Evolutionary conservation across 2,329 filamentous ascomycete species (phyloP).

Genomic region (Chaetomiaceae sp.): DNA sequence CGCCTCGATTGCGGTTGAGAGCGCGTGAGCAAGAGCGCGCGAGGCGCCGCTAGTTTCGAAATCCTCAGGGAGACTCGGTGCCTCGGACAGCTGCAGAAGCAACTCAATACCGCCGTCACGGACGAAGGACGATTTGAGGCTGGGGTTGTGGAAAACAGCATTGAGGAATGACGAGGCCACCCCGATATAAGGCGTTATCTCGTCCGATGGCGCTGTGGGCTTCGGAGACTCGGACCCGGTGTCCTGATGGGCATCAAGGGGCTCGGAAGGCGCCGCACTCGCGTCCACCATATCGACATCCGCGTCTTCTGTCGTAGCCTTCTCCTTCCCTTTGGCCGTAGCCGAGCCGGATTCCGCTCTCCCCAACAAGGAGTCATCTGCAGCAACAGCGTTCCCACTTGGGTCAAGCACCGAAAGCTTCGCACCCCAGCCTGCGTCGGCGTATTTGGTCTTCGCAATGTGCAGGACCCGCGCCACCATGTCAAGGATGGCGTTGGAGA

Average conservation of each 20-base stretch:
- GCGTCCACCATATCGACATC: constrained; percentile 66
- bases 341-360: constrained; percentile 23
- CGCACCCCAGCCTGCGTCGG: constrained; percentile 65
- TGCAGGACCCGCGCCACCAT: constrained; percentile 81
- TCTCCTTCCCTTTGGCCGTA: constrained; percentile 38
- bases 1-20: constrained; percentile 73
- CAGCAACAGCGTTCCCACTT: constrained; percentile 54
- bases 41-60: constrained; percentile 64
- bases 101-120: constrained; percentile 75
- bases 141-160: constrained; percentile 68
- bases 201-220: constrained; percentile 25
- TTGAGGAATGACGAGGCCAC: constrained; percentile 71
- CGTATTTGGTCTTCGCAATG: constrained; percentile 66
- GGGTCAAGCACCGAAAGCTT: constrained; percentile 65
- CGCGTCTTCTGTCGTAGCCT: constrained; percentile 32
- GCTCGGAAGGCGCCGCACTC: constrained; percentile 5
- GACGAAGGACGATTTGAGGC: constrained; percentile 69
- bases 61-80: constrained; percentile 73
- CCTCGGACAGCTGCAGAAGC: constrained; percentile 76
- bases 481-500: constrained; percentile 78
- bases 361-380: constrained; percentile 40
- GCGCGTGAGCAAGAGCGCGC: constrained; percentile 65
- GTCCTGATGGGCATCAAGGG: not conserved
- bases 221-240: constrained; percentile 6
- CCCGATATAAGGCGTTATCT: constrained; percentile 65